phyloP scores from a whole-genome alignment of 352 stramenopile species.

The Phytophthora rubi region DNA sequence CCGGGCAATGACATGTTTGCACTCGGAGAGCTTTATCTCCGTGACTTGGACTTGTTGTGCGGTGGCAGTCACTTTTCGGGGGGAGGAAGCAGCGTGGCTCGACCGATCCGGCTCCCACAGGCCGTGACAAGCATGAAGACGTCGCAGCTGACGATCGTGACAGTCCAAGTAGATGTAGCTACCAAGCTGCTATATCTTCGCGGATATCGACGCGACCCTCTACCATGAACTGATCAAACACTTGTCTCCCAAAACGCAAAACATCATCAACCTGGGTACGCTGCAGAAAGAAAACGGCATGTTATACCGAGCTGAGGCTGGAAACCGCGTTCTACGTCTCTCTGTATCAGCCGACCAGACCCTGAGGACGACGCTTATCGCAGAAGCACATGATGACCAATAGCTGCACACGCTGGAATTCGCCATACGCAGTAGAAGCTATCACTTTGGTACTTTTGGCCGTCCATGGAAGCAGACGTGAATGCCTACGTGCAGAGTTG shows the following conservation, averaged over 20 bases:
- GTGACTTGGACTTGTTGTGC: neutral
- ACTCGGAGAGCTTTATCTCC: neutral
- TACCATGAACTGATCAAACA: neutral
- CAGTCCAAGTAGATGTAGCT: neutral
- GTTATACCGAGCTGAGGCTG: neutral
- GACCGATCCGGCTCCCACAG: neutral
- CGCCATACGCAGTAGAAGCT: constrained; percentile 9
- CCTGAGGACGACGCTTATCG: neutral
- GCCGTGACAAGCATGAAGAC: neutral
- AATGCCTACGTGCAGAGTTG: constrained; percentile 11
- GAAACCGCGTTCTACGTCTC: neutral
- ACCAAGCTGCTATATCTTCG: neutral
- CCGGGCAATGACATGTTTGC: neutral
- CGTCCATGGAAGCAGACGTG: neutral
- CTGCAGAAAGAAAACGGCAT: neutral
- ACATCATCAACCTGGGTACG: neutral
- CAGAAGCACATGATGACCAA: constrained; percentile 3
- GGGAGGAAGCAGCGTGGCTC: neutral
- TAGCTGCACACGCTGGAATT: neutral
- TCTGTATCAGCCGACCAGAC: neutral
- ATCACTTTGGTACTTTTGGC: constrained; percentile 6
- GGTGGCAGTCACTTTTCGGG: neutral
- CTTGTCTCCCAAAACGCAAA: neutral
- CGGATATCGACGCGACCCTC: neutral
- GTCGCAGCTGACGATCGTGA: neutral